Evolutionary conservation across 306 rosid genomes (phyloP), one percentile per base, ranked within the genome.

Genomic region (Phaseolus lunatus): DNA sequence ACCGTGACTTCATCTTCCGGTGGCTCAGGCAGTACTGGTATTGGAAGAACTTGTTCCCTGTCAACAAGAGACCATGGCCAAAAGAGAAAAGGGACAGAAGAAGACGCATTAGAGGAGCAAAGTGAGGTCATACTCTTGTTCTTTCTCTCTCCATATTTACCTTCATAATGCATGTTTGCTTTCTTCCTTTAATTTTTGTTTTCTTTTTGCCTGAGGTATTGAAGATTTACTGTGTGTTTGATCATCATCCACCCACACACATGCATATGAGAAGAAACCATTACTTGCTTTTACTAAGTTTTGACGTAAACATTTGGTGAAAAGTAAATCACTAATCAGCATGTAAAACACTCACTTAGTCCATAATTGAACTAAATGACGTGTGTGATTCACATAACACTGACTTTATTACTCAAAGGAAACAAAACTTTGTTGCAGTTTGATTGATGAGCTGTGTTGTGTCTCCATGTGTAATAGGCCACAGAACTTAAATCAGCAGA

Each of bases 101-200:
- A 75, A 39, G 92, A 90, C 73, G 96, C 86, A 80, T 85, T 85
- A 39, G 98, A 91, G 84, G 87, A 90, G 77, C 93, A 88, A 81
- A 91, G 98, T 79, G 93, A 89, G 91, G 98, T 93, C 75, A 81
- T 73, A 33, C 58, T 9, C 26, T 31, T 39, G 13, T 68, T 70
- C 14, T 77, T 65, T 66, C 76, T 14, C 48, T 43, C 12, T 43
- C 16, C 15, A 43, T 12, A 24, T 58, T 33, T 48, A 49, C 53
- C 14, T 18, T 16, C 57, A 16, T 73, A 18, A 50, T 73, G 20
- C 81, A 63, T 67, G 53, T 35, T 49, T 58, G 37, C 5, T 54
- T 56, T 29, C 9, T 29, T 52, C 29, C 24, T 47, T 11, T 3
- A 54, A 10, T 54, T 12, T 18, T 33, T 29, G 4, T 18, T 50